A percentile compares a stretch with the other conserved stretches of the same genome.
Conservation (phyloP, 1,284 basidiomycete species). For the Sporisorium iseilematis-ciliati region DNA sequence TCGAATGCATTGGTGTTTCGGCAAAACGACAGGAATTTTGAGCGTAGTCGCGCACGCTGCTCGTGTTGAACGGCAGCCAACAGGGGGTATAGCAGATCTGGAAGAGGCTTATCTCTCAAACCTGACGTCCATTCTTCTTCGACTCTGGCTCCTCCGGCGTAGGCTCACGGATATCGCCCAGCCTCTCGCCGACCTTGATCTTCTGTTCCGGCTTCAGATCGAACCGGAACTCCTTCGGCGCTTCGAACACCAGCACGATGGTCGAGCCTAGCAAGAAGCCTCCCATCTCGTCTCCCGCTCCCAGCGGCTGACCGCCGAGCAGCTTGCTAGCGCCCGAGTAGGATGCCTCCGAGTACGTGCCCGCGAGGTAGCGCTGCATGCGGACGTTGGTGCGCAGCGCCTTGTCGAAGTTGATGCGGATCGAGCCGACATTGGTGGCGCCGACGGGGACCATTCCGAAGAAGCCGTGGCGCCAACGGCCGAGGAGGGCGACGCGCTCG, state of each 20-base stretch:
- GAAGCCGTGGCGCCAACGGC: slow-evolving; percentile 94
- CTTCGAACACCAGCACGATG: slow-evolving; percentile 96
- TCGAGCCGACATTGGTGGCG: slow-evolving; percentile 97
- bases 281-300: slow-evolving; percentile 93
- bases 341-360: slow-evolving; percentile 89
- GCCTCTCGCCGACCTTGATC: slow-evolving; percentile 85
- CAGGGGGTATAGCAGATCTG: slow-evolving; percentile 30
- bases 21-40: not conserved
- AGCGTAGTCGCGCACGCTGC: slow-evolving; percentile 2
- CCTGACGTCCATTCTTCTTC: slow-evolving; percentile 33
- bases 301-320: slow-evolving; percentile 88
- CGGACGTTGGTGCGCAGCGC: slow-evolving; percentile 72
- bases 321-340: slow-evolving; percentile 71
- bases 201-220: slow-evolving; percentile 83
- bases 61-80: slow-evolving; percentile 30
- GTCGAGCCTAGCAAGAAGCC: slow-evolving; percentile 96
- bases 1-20: not conserved
- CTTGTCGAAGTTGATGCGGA: slow-evolving; percentile 95
- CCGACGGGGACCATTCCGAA: slow-evolving; percentile 98
- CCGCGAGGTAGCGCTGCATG: slow-evolving; percentile 71
- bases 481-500: slow-evolving; percentile 95
- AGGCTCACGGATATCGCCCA: slow-evolving; percentile 68
- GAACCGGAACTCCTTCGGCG: slow-evolving; percentile 86
- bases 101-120: slow-evolving; percentile 5
- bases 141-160: slow-evolving; percentile 10